Percentiles rank a stretch among this genome's conserved stretches.
Conservation (phyloP, 306 rosid genomes). For the Vachellia pachyceras region DNA sequence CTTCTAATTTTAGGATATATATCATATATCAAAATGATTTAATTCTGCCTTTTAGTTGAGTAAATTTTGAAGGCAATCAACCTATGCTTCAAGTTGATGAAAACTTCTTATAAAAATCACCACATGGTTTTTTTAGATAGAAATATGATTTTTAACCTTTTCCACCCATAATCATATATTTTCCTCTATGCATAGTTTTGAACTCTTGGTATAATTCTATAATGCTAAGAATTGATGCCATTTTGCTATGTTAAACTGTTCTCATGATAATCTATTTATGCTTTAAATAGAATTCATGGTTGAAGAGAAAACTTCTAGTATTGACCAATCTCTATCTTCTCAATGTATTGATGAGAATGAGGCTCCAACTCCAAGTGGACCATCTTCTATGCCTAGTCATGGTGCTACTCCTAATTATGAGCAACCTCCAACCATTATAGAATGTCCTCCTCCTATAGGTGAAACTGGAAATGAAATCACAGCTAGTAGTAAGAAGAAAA, state of each 20-base stretch:
- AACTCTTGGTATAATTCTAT: background rate
- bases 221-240: conserved; percentile 1
- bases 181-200: conserved; percentile 1
- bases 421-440: no score
- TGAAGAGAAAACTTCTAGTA: no score
- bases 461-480: no score
- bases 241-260: conserved; percentile 14
- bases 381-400: no score
- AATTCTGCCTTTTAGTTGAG: background rate
- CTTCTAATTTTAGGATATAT: background rate
- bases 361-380: no score
- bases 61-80: background rate
- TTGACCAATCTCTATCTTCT: no score
- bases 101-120: background rate
- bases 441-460: no score
- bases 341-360: no score
- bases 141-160: background rate
- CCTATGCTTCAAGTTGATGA: background rate
- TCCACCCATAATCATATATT: background rate
- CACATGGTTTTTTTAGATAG: background rate
- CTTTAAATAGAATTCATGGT: no score
- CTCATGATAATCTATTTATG: background rate
- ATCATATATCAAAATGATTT: background rate
- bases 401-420: no score
- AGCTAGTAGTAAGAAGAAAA: no score